Percentiles rank a stretch among this genome's conserved stretches.
Conservation (phyloP, 352 stramenopile genomes). For the Albugo laibachii region DNA sequence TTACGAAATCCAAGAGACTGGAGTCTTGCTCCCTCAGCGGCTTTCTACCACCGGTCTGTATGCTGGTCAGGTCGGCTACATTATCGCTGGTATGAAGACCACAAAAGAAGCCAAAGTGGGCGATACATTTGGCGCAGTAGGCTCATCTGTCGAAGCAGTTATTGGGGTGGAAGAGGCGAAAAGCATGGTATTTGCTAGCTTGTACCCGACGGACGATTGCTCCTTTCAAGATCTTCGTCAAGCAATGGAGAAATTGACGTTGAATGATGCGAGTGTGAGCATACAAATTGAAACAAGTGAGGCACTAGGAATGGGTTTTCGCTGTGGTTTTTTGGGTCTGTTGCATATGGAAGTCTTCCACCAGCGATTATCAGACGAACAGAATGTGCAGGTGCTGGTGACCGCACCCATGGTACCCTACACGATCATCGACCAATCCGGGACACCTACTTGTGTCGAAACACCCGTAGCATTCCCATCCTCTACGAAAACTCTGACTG, state of each 20-base stretch:
- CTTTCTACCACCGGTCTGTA: conserved; percentile 60
- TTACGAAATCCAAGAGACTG: conserved; percentile 92
- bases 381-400: conserved; percentile 93
- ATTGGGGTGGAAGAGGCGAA: conserved; percentile 65
- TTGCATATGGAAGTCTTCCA: conserved; percentile 98
- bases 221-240: conserved; percentile 92
- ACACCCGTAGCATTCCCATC: conserved; percentile 57
- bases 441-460: conserved; percentile 23
- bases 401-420: conserved; percentile 98
- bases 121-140: conserved; percentile 65
- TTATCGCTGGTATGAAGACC: conserved; percentile 94
- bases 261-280: conserved; percentile 95
- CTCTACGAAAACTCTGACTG: conserved; percentile 72
- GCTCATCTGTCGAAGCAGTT: conserved; percentile 32
- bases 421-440: conserved; percentile 55
- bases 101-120: conserved; percentile 90
- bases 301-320: conserved; percentile 88
- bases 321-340: conserved; percentile 94
- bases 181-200: conserved; percentile 97
- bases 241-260: conserved; percentile 88
- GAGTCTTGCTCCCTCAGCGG: conserved; percentile 81
- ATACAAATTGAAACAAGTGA: conserved; percentile 91
- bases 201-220: conserved; percentile 93
- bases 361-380: conserved; percentile 94
- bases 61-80: conserved; percentile 92